A percentile compares a stretch with the other conserved stretches of the same genome.
phyloP scores from a whole-genome alignment of 2,329 filamentous ascomycete genomes.

The Rosellinia necatrix region DNA sequence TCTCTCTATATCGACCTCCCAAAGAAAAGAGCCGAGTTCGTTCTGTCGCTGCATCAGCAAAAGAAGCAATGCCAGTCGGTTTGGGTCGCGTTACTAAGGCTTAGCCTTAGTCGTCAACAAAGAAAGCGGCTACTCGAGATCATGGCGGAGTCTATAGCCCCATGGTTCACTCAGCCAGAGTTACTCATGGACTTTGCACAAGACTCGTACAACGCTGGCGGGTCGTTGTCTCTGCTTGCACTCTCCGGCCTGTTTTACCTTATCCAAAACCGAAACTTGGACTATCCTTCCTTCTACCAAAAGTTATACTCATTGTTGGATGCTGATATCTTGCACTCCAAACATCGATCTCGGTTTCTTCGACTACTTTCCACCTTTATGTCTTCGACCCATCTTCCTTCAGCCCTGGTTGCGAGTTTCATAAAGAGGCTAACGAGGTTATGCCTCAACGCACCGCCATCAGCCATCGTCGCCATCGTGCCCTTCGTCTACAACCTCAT shows the following conservation, averaged over 20 bases:
- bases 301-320: conserved; percentile 95
- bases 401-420: conserved; percentile 89
- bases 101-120: conserved; percentile 70
- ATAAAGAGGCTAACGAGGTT: conserved; percentile 90
- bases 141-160: conserved; percentile 78
- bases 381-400: conserved; percentile 88
- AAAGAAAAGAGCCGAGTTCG: conserved; percentile 67
- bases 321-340: conserved; percentile 84
- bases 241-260: conserved; percentile 94
- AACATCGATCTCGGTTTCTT: conserved; percentile 92
- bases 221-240: conserved; percentile 83
- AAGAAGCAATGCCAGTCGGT: conserved; percentile 83
- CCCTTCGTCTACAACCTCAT: conserved; percentile 97
- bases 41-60: conserved; percentile 70
- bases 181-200: conserved; percentile 94
- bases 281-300: conserved; percentile 91
- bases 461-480: conserved; percentile 84
- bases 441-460: conserved; percentile 84
- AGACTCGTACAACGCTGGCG: conserved; percentile 87
- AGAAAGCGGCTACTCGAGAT: conserved; percentile 78
- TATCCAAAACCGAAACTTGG: conserved; percentile 89
- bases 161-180: conserved; percentile 88
- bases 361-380: conserved; percentile 90
- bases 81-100: conserved; percentile 78
- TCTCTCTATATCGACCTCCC: conserved; percentile 70